Percentiles rank a stretch among this genome's conserved stretches.
These are phyloP conservation scores for Zygnema circumcarinatum DNA, from an alignment of 139 green algal genomes.

Conservation along the genomic window DNA sequence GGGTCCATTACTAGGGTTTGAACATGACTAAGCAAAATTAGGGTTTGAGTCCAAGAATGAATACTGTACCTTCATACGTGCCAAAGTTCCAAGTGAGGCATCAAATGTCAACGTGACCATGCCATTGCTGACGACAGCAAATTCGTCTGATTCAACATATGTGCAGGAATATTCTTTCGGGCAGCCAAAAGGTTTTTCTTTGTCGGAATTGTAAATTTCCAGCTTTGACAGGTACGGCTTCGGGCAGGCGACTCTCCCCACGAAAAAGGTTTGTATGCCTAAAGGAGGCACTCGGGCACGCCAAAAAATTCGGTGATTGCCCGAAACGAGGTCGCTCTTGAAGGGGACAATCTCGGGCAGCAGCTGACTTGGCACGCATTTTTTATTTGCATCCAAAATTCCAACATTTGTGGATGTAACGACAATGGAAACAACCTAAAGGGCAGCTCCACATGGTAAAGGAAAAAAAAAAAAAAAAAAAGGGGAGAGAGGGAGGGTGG, in stretches of 20 bases:
- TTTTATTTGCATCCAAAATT: constrained; percentile 29
- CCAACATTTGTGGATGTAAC: background rate
- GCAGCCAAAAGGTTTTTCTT: constrained; percentile 3
- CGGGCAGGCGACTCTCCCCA: constrained; percentile 13
- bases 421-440: constrained; percentile 30
- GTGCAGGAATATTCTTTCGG: background rate
- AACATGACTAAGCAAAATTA: no score
- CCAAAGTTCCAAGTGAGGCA: background rate
- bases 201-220: constrained; percentile 9
- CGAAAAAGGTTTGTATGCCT: constrained; percentile 45
- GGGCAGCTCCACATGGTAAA: background rate
- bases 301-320: constrained; percentile 12
- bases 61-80: background rate
- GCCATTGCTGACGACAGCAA: background rate
- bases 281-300: constrained; percentile 22
- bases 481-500: no score
- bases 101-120: background rate
- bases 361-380: constrained; percentile 15
- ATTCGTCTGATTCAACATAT: background rate
- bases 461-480: background rate
- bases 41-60: no score
- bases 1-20: no score
- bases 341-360: constrained; percentile 26
- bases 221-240: background rate
- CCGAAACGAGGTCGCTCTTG: background rate